Base-by-base conservation (phyloP, 73 alveolate species). In the Symbiodinium natans region DNA sequence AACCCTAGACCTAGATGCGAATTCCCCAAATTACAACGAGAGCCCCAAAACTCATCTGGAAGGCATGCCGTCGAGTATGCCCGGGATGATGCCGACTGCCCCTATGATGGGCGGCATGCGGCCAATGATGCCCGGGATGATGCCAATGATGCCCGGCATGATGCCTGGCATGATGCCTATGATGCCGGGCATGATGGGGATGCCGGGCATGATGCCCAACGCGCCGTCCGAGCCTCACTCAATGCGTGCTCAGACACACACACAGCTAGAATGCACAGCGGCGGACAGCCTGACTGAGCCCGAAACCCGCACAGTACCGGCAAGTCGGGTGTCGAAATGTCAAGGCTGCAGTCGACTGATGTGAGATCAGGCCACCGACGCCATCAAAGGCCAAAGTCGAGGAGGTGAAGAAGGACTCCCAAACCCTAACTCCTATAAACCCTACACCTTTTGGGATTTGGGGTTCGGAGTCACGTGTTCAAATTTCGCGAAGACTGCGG, bases 151-250 rank as follows among this genome's bases (percentile, higher is more conserved):
- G 93, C 93, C 93, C 19, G 93, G 93, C 34, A 85, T 85, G 93
- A 85, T 85, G 93, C 93, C 93, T 8, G 93, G 93, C 39, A 85
- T 85, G 93, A 85, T 85, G 93, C 93, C 93, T 1, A 75, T 73
- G 77, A 85, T 85, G 93, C 54, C 59, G 93, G 82, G 82, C 52
- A 75, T 73, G 82, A 85, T 85, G 93, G 59, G 54, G 77, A 85
- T 85, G 93, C 93, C 93, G 25, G 93, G 93, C 25, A 85, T 85
- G 93, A 85, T 85, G 93, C 46, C 89, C 59, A 40, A 52, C n/a
- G 68, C 68, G 21, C 29, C 82, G 93, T 85, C 54, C 21, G 27
- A 10, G 52, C 82, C 93, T 85, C 54, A 85, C n/a, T n/a, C n/a
- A n/a, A n/a, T n/a, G n/a, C n/a, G n/a, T n/a, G n/a, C 68, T 21